A percentile compares a stretch with the other conserved stretches of the same genome.
Evolutionary conservation across 148 eudicot species (phyloP).

Genomic region (Selenicereus undatus): DNA sequence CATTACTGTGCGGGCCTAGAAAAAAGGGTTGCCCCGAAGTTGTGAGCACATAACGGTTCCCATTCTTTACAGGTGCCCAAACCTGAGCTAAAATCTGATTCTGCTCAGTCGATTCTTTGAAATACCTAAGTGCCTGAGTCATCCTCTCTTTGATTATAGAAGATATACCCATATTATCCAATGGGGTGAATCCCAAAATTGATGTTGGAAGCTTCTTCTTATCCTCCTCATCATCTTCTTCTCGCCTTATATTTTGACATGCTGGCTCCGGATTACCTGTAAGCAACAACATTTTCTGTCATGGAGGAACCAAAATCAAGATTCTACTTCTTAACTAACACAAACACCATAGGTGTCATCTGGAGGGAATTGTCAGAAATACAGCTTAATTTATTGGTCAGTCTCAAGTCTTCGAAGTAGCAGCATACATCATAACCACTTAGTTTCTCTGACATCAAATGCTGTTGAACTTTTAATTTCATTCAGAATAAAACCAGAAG

Average conservation of each 20-base stretch:
- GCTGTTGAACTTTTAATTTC: neutral
- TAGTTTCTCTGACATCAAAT: neutral
- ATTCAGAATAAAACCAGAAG: neutral
- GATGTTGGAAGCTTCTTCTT: conserved; percentile 46
- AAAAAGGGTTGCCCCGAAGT: conserved; percentile 98
- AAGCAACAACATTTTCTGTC: neutral
- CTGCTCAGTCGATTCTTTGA: conserved; percentile 74
- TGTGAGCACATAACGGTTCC: conserved; percentile 67
- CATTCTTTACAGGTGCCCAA: conserved; percentile 85
- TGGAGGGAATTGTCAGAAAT: neutral
- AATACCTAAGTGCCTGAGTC: conserved; percentile 72
- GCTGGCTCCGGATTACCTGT: conserved; percentile 42
- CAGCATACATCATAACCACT: neutral
- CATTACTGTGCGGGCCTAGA: conserved; percentile 62
- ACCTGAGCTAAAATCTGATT: conserved; percentile 84
- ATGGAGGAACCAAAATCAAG: neutral
- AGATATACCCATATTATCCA: conserved; percentile 44
- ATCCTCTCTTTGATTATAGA: conserved; percentile 71
- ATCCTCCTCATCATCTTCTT: conserved; percentile 4
- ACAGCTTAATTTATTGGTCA: neutral
- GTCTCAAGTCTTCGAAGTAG: neutral
- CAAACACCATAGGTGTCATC: neutral
- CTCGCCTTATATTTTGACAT: conserved; percentile 20
- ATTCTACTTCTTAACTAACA: neutral
- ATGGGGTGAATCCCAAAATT: conserved; percentile 32